phyloP scores from a whole-genome alignment of 176 grass and related monocot species.

The Aegilops longissima region DNA sequence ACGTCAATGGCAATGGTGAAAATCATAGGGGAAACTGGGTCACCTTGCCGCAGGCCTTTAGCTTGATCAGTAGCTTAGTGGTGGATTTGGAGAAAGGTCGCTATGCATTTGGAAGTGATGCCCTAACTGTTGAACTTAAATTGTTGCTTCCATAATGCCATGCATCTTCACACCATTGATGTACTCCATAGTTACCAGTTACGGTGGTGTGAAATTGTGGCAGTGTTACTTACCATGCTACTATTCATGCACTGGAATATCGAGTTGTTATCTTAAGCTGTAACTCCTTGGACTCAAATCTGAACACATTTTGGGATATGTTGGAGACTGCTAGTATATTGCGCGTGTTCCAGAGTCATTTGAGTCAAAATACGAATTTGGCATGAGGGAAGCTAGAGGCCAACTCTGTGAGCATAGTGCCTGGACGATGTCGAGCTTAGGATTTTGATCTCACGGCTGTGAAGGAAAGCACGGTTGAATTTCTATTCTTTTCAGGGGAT shows the following conservation, averaged over 20 bases:
- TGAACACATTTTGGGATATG: background rate
- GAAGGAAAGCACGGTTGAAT: background rate
- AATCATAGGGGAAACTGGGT: too few species aligned
- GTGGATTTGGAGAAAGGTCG: background rate
- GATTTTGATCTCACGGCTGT: background rate
- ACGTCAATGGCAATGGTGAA: too few species aligned
- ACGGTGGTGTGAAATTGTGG: background rate
- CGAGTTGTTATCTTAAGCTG: background rate
- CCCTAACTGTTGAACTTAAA: background rate
- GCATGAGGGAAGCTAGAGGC: background rate
- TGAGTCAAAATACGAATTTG: background rate
- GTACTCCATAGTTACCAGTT: background rate
- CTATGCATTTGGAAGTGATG: background rate
- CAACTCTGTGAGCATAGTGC: background rate
- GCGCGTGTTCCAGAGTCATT: background rate
- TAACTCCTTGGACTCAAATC: background rate
- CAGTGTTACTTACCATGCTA: background rate
- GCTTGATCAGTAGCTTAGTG: background rate
- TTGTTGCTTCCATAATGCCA: background rate
- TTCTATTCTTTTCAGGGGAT: too few species aligned
- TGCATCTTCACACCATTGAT: background rate
- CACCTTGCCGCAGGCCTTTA: too few species aligned
- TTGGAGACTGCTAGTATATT: background rate
- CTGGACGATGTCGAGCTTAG: background rate
- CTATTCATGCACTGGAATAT: background rate